Percentiles rank a stretch among this genome's conserved stretches.
These are phyloP conservation scores for Synchytrium microbalum DNA, from an alignment of 371 early-diverging fungal species.

Conservation along the genomic window DNA sequence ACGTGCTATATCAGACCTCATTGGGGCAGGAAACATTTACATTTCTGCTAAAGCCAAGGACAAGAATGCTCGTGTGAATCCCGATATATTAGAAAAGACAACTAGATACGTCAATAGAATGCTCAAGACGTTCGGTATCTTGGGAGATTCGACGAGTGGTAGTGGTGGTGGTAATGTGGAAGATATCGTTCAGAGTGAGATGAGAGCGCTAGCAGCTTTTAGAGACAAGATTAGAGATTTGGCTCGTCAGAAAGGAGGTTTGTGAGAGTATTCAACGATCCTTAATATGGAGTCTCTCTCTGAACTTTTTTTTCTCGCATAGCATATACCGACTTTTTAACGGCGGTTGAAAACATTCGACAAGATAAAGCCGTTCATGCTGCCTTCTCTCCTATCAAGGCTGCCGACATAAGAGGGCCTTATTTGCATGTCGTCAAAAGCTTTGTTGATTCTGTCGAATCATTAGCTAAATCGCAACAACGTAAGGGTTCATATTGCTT, in stretches of 20 bases:
- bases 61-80: constrained; percentile 45
- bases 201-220: constrained; percentile 71
- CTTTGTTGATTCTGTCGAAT: too few relatives aligned
- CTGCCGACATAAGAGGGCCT: too few relatives aligned
- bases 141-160: constrained; percentile 42
- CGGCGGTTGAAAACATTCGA: too few relatives aligned
- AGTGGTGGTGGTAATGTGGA: constrained; percentile 37
- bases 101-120: constrained; percentile 76
- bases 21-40: constrained; percentile 78
- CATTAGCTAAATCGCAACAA: too few relatives aligned
- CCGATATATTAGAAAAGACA: constrained; percentile 60
- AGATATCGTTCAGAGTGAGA: constrained; percentile 70
- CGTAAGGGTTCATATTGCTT: not conserved
- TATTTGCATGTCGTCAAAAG: too few relatives aligned
- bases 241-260: constrained; percentile 46
- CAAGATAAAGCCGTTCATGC: too few relatives aligned
- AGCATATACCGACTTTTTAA: too few relatives aligned
- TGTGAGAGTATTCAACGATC: too few relatives aligned
- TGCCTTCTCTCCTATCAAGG: too few relatives aligned
- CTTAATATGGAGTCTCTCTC: too few relatives aligned
- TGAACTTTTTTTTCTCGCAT: too few relatives aligned
- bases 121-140: constrained; percentile 60
- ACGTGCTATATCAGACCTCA: constrained; percentile 68
- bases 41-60: constrained; percentile 28
- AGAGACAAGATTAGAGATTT: constrained; percentile 76